Conservation (phyloP, 2,329 filamentous ascomycete genomes). For the Dactylonectria estremocensis region DNA sequence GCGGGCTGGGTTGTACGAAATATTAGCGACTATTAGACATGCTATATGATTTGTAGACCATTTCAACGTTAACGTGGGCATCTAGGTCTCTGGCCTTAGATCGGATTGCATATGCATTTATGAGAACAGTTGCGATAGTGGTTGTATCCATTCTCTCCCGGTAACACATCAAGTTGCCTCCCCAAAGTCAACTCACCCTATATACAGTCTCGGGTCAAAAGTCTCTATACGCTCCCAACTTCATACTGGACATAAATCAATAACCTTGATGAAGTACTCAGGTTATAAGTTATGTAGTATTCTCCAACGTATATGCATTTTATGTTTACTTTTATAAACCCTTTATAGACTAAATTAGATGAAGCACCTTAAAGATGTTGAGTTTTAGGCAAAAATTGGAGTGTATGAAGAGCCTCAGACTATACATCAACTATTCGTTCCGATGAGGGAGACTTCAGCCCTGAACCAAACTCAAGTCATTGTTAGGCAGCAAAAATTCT, state of each 20-base stretch:
- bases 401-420: too few relatives aligned
- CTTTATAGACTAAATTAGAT: too few relatives aligned
- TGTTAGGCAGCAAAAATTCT: neutral
- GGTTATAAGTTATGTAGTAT: too few relatives aligned
- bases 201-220: too few relatives aligned
- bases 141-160: neutral
- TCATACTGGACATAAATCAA: too few relatives aligned
- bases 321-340: too few relatives aligned
- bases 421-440: neutral
- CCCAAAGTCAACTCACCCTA: neutral
- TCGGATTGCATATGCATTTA: conserved; percentile 8
- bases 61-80: conserved; percentile 3
- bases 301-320: too few relatives aligned
- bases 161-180: neutral
- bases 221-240: too few relatives aligned
- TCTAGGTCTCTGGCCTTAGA: neutral
- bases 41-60: conserved; percentile 12
- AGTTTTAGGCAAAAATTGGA: too few relatives aligned
- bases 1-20: conserved; percentile 32
- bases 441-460: neutral
- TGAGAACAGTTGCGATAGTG: neutral
- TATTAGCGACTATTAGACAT: conserved; percentile 28
- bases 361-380: too few relatives aligned
- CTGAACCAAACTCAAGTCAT: neutral
- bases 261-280: too few relatives aligned